phyloP scores from a whole-genome alignment of 2,329 filamentous ascomycete genomes.

The Verticillium tricorpus region DNA sequence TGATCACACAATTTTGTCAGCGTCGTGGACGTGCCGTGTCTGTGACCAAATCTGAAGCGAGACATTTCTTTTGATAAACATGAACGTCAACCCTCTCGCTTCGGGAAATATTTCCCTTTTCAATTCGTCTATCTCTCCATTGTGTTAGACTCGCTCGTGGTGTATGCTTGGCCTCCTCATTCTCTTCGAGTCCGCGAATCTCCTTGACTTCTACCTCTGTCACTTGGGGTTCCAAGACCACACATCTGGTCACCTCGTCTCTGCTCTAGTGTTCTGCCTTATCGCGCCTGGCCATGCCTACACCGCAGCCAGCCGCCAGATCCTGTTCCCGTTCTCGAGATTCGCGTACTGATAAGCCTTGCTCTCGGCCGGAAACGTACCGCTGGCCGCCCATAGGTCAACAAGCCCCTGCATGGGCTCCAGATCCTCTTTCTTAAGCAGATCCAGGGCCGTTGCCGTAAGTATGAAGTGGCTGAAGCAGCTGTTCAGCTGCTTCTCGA shows the following conservation, averaged over 20 bases:
- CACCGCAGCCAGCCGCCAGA: neutral
- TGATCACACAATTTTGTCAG: neutral
- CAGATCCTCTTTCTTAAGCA: slow-evolving; percentile 71
- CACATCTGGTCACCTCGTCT: too few species aligned
- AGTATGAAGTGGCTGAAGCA: slow-evolving; percentile 69
- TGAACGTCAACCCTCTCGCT: too few species aligned
- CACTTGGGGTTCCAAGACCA: neutral
- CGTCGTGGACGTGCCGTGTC: too few species aligned
- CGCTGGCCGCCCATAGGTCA: slow-evolving; percentile 73
- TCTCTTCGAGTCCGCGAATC: too few species aligned
- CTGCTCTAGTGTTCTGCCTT: too few species aligned
- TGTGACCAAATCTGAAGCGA: too few species aligned
- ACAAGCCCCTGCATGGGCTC: slow-evolving; percentile 81
- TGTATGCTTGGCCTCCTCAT: too few species aligned
- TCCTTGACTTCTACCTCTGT: neutral
- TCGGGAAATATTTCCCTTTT: neutral
- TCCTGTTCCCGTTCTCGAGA: slow-evolving; percentile 36
- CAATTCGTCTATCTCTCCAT: too few species aligned
- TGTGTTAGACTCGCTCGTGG: too few species aligned
- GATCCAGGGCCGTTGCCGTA: slow-evolving; percentile 61
- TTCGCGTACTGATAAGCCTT: slow-evolving; percentile 49
- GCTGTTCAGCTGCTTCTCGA: slow-evolving; percentile 65
- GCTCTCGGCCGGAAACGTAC: slow-evolving; percentile 64
- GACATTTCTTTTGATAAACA: too few species aligned
- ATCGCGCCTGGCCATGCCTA: neutral